Base-by-base conservation (phyloP, 208 protist genomes). In the Crithidia thermophila region DNA sequence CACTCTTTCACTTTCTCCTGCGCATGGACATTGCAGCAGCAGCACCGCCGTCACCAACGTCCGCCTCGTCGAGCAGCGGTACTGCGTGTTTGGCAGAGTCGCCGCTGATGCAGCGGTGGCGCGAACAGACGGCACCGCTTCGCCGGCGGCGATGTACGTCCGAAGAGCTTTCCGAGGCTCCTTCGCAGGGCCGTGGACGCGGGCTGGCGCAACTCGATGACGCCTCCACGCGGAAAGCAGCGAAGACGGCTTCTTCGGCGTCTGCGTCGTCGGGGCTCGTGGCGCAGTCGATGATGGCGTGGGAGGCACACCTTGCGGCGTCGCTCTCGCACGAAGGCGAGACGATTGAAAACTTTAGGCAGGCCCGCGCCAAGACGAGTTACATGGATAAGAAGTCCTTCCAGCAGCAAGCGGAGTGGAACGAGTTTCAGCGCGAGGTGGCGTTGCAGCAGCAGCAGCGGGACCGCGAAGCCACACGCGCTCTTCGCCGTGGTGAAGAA, bases 341-440 rank as follows among this genome's bases (percentile, higher is more conserved):
- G 37, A 89, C 90, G 7, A 34, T 93, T 1, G 77, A 93, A 40
- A 85, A 52, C 56, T 95, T 91, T 66, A 73, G 90, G 10, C 80
- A 86, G 27, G 43, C 72, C 9, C 53, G 72, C 23, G 57, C 75
- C 1, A 82, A 90, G 64, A 46, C 52, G 8, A 93, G 83, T 52
- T 93, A 90, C 49, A 55, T 89, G 23, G 86, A 93, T 23, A 84
- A 91, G 72, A 36, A 75, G 45, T 51, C 42, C 9, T 95, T 95
- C 57, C 75, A 84, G 14, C 49, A 82, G 47, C 45, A 75, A 16
- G 86, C 85, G 20, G 72, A 84, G 60, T 90, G 79, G 85, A 72
- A 86, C n/a, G 86, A 95, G 60, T 93, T 86, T 60, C 47, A 57
- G 42, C 82, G 79, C 23, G 84, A 95, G 45, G 30, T 88, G 45